Evolutionary conservation across 164 flowering plant genomes (phyloP).

Genomic region (Berberis thunbergii): DNA sequence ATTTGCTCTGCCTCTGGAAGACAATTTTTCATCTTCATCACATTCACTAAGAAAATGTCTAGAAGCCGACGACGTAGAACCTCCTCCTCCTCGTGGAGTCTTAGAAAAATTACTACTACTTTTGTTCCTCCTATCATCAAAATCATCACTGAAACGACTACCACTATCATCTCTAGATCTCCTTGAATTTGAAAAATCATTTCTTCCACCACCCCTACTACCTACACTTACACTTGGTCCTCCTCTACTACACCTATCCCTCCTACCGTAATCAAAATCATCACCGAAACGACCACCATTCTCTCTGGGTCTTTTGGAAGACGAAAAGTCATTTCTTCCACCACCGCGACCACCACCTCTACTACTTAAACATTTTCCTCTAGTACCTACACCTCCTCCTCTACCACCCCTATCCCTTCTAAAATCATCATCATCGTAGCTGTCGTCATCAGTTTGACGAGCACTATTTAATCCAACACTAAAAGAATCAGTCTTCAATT

Average conservation of each 20-base stretch:
- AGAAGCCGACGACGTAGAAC: no score
- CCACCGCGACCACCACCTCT: neutral
- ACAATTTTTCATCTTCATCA: neutral
- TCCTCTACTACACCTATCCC: neutral
- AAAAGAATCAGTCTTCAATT: no score
- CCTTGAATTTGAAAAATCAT: neutral
- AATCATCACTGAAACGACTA: no score
- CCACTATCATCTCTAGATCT: no score
- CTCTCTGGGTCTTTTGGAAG: conserved; percentile 9
- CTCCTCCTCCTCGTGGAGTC: no score
- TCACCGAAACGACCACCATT: conserved; percentile 5
- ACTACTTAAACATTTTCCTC: no score
- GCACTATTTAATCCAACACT: no score
- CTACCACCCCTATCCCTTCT: conserved; percentile 7
- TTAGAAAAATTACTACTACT: no score
- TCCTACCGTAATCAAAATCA: conserved; percentile 1
- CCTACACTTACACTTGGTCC: neutral
- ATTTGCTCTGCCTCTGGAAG: neutral
- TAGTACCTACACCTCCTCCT: conserved; percentile 11
- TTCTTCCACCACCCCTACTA: neutral
- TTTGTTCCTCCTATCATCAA: no score
- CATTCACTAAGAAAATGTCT: neutral
- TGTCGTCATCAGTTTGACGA: no score
- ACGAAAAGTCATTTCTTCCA: conserved; percentile 1
- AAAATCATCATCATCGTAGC: neutral